Base-by-base conservation (phyloP, 2,329 filamentous ascomycete genomes). In the Ceratocystis diversiconidia region DNA sequence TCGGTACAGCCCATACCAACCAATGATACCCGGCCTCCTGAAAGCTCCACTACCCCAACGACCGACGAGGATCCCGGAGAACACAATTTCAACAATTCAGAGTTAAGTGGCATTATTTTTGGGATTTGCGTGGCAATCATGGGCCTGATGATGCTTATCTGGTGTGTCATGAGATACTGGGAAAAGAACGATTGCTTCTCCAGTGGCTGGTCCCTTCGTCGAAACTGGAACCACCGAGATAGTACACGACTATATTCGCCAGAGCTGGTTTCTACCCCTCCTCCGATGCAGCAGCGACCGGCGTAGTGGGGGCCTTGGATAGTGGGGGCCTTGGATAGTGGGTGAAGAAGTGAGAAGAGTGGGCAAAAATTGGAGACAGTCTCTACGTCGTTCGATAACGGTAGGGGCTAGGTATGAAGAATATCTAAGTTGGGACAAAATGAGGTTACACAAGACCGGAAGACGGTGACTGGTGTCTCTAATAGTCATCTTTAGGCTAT, bases 71-170 rank as follows among this genome's bases (percentile, higher is more conserved):
- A 43, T 10, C 46, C 46, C 3, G 28, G 48, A 5, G 59, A 62
- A n/a, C 36, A 65, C 19, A 43, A 25, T 12, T 46, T 63, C 6
- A 44, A 52, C 6, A 63, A 36, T 32, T 60, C 60, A 19, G 65
- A 66, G n/a, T 28, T 66, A 17, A 66, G 65, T 50, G 65, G 65
- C 5, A 62, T 66, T 8, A 61, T 66, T 10, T 66, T 66, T 22
- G 65, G 65, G 2, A 44, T 66, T 22, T 66, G 65, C 46, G 61
- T 50, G 19, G 65, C 60, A 10, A 32, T 66, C 17, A 19, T 63
- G 50, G 50, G 28, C 3, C 5, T 66, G n/a, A 32, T 66, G 61
- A 28, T 63, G 8, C 30, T 28, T 5, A 46, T 59, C 2, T 66
- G 65, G 65, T 59, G 32, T 32, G 25, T 46, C 32, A 63, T 63